A percentile compares a stretch with the other conserved stretches of the same genome.
Evolutionary conservation across 371 early-diverging fungal genomes (phyloP).

Genomic region (Dinochytrium kinnereticum): DNA sequence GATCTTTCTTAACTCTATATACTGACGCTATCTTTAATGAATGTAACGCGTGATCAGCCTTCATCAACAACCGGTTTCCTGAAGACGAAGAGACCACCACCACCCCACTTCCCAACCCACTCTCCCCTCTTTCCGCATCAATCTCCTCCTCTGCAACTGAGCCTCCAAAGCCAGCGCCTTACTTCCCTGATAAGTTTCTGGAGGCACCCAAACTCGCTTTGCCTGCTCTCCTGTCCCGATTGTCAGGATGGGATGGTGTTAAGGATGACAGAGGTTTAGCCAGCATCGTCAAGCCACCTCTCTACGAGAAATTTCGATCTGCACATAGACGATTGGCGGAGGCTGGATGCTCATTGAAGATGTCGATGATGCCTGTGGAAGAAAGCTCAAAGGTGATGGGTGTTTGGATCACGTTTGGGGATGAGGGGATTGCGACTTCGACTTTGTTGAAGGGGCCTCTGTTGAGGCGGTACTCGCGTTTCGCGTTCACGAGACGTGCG

Average conservation of each 20-base stretch:
- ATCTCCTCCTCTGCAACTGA: not conserved
- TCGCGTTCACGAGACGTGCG: conserved; percentile 24
- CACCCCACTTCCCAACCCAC: not conserved
- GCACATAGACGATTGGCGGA: not conserved
- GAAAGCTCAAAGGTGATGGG: not conserved
- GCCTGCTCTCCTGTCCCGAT: not conserved
- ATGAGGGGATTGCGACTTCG: not conserved
- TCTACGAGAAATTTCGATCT: not conserved
- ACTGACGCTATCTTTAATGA: not conserved
- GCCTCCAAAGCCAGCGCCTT: not conserved
- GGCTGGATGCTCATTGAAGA: not conserved
- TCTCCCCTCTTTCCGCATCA: not conserved
- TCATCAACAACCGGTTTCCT: conserved; percentile 26
- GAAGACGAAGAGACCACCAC: not conserved
- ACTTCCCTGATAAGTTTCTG: conserved; percentile 8
- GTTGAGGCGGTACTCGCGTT: conserved; percentile 7
- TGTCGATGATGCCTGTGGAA: not conserved
- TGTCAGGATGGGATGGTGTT: conserved; percentile 29
- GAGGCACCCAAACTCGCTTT: conserved; percentile 10
- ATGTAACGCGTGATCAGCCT: no score
- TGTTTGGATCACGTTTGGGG: conserved; percentile 26
- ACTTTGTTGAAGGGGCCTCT: conserved; percentile 23
- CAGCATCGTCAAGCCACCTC: not conserved
- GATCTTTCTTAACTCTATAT: not conserved
- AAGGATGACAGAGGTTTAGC: not conserved